These are phyloP conservation scores for Fusarium hainanense DNA, from an alignment of 2,329 filamentous ascomycete species.

Conservation along the genomic window DNA sequence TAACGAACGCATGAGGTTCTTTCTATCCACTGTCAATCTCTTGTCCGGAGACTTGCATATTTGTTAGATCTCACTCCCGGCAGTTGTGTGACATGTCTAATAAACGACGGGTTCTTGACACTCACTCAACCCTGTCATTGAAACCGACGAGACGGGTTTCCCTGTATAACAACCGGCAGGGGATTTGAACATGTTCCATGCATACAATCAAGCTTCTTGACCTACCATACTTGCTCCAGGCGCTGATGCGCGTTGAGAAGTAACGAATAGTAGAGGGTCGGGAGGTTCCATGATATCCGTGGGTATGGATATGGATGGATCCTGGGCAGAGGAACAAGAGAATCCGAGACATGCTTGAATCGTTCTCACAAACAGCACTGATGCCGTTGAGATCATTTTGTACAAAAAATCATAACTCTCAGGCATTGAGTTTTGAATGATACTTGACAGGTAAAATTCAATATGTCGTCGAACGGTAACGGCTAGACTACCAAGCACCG, in stretches of 20 bases:
- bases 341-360: neutral
- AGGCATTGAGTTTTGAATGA: neutral
- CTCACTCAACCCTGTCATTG: neutral
- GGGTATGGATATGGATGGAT: neutral
- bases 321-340: neutral
- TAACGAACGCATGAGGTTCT: neutral
- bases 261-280: neutral
- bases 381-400: neutral
- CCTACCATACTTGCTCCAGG: neutral
- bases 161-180: neutral
- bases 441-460: neutral
- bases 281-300: neutral
- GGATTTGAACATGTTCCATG: conserved; percentile 5
- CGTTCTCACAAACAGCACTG: neutral
- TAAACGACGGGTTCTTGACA: neutral
- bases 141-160: neutral
- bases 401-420: neutral
- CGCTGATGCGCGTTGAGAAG: conserved; percentile 7
- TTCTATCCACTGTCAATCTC: neutral
- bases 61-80: neutral
- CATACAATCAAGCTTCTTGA: conserved; percentile 13
- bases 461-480: neutral
- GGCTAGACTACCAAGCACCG: neutral
- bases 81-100: neutral
- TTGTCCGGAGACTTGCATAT: neutral